These are phyloP conservation scores for Fusarium hainanense DNA, from an alignment of 2,329 filamentous ascomycete species.

Conservation along the genomic window DNA sequence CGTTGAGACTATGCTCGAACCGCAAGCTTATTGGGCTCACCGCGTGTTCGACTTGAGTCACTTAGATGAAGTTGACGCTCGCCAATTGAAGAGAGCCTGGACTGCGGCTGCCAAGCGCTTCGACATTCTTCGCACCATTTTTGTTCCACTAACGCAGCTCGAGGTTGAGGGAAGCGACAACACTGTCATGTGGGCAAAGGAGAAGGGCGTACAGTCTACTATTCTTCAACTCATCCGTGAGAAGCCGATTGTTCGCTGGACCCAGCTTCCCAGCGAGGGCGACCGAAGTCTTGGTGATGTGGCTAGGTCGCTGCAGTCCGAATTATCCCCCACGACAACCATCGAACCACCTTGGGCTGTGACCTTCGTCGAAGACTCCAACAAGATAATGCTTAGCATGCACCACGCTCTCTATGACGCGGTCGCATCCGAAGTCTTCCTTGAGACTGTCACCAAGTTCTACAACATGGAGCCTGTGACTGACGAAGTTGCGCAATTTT, in stretches of 20 bases:
- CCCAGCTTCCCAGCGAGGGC: not conserved
- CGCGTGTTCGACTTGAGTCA: constrained; percentile 20
- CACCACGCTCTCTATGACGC: constrained; percentile 23
- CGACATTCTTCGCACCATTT: constrained; percentile 21
- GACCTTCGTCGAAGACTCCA: not conserved
- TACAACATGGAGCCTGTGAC: constrained; percentile 10
- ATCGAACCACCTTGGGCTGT: constrained; percentile 10
- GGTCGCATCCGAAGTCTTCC: not conserved
- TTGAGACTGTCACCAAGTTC: constrained; percentile 7
- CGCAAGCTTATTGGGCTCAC: constrained; percentile 27
- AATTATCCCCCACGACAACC: constrained; percentile 6
- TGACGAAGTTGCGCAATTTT: not conserved
- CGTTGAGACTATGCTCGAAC: constrained; percentile 26
- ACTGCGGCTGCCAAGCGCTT: constrained; percentile 1
- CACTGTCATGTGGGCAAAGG: constrained; percentile 5
- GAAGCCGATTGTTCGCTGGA: constrained; percentile 8
- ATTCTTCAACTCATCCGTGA: constrained; percentile 11
- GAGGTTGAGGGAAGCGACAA: not conserved
- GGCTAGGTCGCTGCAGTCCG: constrained; percentile 2
- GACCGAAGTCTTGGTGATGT: not conserved
- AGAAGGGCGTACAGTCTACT: not conserved
- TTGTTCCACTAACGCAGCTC: constrained; percentile 12
- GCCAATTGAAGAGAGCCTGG: constrained; percentile 20
- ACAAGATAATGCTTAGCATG: constrained; percentile 27
- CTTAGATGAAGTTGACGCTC: not conserved